Evolutionary conservation across 1,284 basidiomycete genomes (phyloP).

Genomic region (Volvariella surrecta): DNA sequence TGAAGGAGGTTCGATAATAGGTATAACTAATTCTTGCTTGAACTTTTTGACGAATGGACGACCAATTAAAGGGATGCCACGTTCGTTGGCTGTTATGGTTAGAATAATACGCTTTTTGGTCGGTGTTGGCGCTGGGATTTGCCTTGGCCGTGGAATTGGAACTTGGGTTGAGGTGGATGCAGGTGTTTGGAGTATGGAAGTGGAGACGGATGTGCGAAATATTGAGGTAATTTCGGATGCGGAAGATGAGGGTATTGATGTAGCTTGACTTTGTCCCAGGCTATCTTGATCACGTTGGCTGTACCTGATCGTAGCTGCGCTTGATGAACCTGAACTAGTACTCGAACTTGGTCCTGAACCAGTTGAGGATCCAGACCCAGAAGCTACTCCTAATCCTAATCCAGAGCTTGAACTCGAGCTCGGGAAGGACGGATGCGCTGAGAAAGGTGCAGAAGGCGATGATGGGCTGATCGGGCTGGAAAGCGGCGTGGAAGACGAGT

Average conservation of each 20-base stretch:
- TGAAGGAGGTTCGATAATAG: not conserved
- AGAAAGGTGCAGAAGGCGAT: no score
- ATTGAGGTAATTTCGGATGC: not conserved
- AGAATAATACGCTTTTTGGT: conserved; percentile 8
- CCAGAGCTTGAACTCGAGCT: no score
- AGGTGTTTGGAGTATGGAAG: not conserved
- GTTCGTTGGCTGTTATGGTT: conserved; percentile 16
- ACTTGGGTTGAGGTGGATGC: not conserved
- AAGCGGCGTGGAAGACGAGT: no score
- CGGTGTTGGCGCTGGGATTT: conserved; percentile 4
- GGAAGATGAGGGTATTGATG: not conserved
- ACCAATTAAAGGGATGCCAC: conserved; percentile 27
- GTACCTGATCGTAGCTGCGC: no score
- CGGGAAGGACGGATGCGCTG: no score
- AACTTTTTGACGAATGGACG: conserved; percentile 22
- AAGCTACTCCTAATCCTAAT: no score
- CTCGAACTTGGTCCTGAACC: no score
- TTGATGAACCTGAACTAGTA: no score
- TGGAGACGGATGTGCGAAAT: not conserved
- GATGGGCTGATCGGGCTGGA: no score
- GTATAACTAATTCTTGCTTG: conserved; percentile 14
- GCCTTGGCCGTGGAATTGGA: not conserved
- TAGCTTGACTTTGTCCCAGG: no score
- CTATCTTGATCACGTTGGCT: no score
- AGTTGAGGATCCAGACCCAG: no score